phyloP scores from a whole-genome alignment of 2,329 filamentous ascomycete species.

The Meredithiella fracta region DNA sequence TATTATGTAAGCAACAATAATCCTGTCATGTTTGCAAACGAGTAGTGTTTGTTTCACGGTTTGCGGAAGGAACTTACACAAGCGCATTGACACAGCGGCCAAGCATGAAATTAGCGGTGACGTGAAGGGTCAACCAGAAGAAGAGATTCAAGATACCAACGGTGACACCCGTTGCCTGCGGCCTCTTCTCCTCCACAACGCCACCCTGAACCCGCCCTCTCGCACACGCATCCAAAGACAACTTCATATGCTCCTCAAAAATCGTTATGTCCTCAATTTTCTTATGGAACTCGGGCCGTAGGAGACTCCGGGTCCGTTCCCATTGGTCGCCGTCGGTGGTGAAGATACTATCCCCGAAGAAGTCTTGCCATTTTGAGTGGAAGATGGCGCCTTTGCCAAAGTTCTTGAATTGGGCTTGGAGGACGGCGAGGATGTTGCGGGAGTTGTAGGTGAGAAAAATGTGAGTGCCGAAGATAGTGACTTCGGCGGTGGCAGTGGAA shows the following conservation, averaged over 20 bases:
- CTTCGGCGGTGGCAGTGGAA: constrained; percentile 42
- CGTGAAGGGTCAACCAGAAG: constrained; percentile 73
- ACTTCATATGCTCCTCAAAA: constrained; percentile 56
- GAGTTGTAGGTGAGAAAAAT: constrained; percentile 63
- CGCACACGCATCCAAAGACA: constrained; percentile 7
- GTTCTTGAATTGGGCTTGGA: constrained; percentile 72
- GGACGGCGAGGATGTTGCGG: constrained; percentile 78
- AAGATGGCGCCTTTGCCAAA: constrained; percentile 70
- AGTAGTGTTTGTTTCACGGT: no score
- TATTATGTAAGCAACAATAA: not conserved
- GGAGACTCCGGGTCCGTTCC: constrained; percentile 65
- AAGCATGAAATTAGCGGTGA: constrained; percentile 72
- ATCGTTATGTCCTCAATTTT: constrained; percentile 66
- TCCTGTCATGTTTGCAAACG: no score
- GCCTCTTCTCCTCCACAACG: constrained; percentile 42
- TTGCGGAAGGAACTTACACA: constrained; percentile 8
- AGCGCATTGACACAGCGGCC: constrained; percentile 26
- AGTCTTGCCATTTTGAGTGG: constrained; percentile 57
- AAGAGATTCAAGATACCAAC: constrained; percentile 62
- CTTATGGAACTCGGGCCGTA: constrained; percentile 76
- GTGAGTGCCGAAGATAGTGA: constrained; percentile 36
- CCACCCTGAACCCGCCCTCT: constrained; percentile 22
- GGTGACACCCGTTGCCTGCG: constrained; percentile 29
- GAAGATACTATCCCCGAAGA: constrained; percentile 62
- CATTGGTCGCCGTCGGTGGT: constrained; percentile 64